Evolutionary conservation across 208 protist species (phyloP), one percentile per base, ranked within the genome.

Genomic region (Wallacemonas collosoma): DNA sequence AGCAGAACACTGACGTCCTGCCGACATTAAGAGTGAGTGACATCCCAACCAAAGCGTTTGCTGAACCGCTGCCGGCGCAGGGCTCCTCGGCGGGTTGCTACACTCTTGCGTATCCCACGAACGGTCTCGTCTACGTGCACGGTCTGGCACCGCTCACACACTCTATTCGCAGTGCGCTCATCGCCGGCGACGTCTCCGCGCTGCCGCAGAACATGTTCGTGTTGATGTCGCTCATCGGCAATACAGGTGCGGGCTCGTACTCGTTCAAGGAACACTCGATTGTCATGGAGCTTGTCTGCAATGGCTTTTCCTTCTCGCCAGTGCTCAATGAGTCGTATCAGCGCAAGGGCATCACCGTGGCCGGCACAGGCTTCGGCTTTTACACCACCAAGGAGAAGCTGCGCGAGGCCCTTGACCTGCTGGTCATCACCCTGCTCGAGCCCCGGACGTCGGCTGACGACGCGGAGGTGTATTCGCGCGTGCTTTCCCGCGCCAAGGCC

Each of bases 51-150:
- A 70, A 82, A 71, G 79, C 89, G 6, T 94, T 97, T 69, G 70
- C 79, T 39, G 91, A 98, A 79, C 90, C 92, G 48, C n/a, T 72
- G 51, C 89, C 92, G 50, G 58, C 63, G 17, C 81, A 51, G 15
- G 76, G 70, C 63, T 47, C 67, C 47, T 66, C 56, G 12, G 58
- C 61, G 9, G 61, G 62, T 61, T 68, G 67, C 6, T 85, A 88
- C 72, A 93, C 86, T 5, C 89, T 97, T 50, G 39, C 76, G 6
- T 86, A 77, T 54, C 83, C 87, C 5, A 97, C 93, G 17, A 97
- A 97, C 77, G 90, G 92, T 8, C 77, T 98, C 39, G 90, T 96
- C 53, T 98, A 98, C 81, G 91, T 96, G 67, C 87, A 95, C 72
- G 90, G 87, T 1, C 80, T 98, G 50, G 79, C 90, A 12, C 94